Conservation (phyloP, 2,329 filamentous ascomycete genomes). For the Fusarium luffae region DNA sequence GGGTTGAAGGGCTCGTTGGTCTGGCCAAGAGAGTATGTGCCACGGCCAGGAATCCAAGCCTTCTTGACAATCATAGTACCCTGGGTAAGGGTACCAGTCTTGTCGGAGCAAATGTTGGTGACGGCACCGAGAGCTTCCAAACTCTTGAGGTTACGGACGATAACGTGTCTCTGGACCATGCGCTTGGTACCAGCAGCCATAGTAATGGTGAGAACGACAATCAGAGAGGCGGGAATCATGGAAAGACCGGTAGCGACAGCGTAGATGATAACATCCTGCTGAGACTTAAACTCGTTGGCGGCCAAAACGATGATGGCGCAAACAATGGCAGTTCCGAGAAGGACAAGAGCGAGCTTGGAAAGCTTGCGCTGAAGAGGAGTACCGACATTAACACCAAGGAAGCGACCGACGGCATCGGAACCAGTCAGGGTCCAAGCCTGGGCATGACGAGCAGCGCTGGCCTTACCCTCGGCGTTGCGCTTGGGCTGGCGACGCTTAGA, state of each 20-base stretch:
- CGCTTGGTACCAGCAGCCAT: slow-evolving; percentile 65
- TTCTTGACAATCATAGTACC: slow-evolving; percentile 66
- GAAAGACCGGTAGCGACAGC: slow-evolving; percentile 59
- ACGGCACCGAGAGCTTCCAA: slow-evolving; percentile 69
- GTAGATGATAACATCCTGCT: slow-evolving; percentile 69
- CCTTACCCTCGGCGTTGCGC: slow-evolving; percentile 58
- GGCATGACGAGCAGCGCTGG: slow-evolving; percentile 48
- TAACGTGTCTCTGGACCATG: slow-evolving; percentile 64
- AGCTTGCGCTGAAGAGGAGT: slow-evolving; percentile 77
- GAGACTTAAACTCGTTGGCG: slow-evolving; percentile 66
- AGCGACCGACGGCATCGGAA: slow-evolving; percentile 68
- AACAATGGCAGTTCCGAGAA: slow-evolving; percentile 74
- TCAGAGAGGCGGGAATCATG: slow-evolving; percentile 63
- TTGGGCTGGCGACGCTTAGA: slow-evolving; percentile 51
- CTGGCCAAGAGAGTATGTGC: slow-evolving; percentile 59
- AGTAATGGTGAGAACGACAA: slow-evolving; percentile 67
- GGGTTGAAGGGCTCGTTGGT: slow-evolving; percentile 69
- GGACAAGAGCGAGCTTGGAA: slow-evolving; percentile 72
- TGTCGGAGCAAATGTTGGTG: slow-evolving; percentile 67
- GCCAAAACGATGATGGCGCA: slow-evolving; percentile 77
- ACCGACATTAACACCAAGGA: slow-evolving; percentile 75
- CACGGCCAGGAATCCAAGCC: slow-evolving; percentile 62
- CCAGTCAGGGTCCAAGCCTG: slow-evolving; percentile 54
- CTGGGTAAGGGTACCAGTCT: slow-evolving; percentile 66
- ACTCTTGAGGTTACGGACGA: slow-evolving; percentile 62